Conservation (phyloP, 306 rosid species). For the Cucurbita argyrosperma region DNA sequence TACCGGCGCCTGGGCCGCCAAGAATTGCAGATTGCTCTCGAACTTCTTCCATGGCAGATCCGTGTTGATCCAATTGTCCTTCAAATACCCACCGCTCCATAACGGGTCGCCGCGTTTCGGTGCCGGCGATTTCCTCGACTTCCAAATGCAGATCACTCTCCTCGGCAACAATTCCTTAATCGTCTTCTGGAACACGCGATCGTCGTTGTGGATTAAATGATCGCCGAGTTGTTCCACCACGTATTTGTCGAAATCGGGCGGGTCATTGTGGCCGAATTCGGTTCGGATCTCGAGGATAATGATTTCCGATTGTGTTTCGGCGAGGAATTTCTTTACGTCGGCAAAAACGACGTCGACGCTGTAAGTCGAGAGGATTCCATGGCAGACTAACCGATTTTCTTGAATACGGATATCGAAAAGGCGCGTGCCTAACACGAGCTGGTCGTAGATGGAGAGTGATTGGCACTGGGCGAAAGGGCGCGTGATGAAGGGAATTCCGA, state of each 20-base stretch:
- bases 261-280: conserved; percentile 68
- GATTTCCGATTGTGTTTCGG: conserved; percentile 54
- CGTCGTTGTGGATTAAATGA: conserved; percentile 50
- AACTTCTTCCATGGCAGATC: conserved; percentile 84
- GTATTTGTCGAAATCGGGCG: conserved; percentile 57
- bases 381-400: conserved; percentile 50
- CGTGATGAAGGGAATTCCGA: conserved; percentile 58
- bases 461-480: conserved; percentile 94
- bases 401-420: conserved; percentile 61
- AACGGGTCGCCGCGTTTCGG: conserved; percentile 49
- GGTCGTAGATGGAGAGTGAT: conserved; percentile 52
- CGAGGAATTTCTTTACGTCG: conserved; percentile 41
- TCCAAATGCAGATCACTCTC: conserved; percentile 75
- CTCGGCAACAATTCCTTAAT: conserved; percentile 49
- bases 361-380: conserved; percentile 60
- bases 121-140: conserved; percentile 53
- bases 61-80: conserved; percentile 70
- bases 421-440: conserved; percentile 41
- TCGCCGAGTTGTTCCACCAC: conserved; percentile 57
- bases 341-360: conserved; percentile 45
- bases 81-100: conserved; percentile 53
- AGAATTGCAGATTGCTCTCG: conserved; percentile 55
- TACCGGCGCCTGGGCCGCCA: conserved; percentile 50
- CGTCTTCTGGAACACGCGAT: conserved; percentile 39
- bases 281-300: conserved; percentile 69